Evolutionary conservation across 176 grass and related monocot genomes (phyloP), one percentile per base, ranked within the genome.

Genomic region (Raddia distichophylla): DNA sequence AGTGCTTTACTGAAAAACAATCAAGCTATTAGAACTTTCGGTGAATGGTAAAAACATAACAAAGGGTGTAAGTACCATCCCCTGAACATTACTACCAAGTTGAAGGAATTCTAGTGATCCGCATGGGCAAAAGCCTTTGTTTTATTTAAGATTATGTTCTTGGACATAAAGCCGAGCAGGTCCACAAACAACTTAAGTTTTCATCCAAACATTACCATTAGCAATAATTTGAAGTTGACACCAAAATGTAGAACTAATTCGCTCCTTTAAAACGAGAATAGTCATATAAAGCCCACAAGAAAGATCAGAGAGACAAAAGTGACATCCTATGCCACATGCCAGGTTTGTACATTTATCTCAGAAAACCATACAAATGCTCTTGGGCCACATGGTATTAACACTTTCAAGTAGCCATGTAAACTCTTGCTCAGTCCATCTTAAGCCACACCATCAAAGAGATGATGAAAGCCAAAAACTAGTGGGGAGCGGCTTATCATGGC

Each of bases 1-100:
- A 97, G 77, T 80, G 90, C 69, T 77, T 97, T 97, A 80, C 94
- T 97, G 92, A 44, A 55, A 92, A 69, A 81, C 64, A 48, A 71
- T 76, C 47, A 81, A 69, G 10, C 35, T 75, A 89, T 87, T 81
- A 91, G 75, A 82, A 78, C 27, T 87, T 67, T 54, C 32, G 49
- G 49, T 14, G 47, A 73, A 63, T 65, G 40, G 20, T 60, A 53
- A 18, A 7, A 56, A 63, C 22, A 57, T 16, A 34, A 46, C 22
- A 74, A 66, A 82, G 52, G 67, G 35, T 40, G 11, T 77, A 80
- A 46, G 12, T 34, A 46, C 49, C 15, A 46, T 51, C 20, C 46
- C 32, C 69, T 47, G 37, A 7, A 53, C 2, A 45, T 45, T 3
- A 11, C 9, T 81, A 46, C 64, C 43, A 86, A 49, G 32, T 71